These are phyloP conservation scores for Torulaspora franciscae DNA, from an alignment of 805 yeast species.

Conservation along the genomic window DNA sequence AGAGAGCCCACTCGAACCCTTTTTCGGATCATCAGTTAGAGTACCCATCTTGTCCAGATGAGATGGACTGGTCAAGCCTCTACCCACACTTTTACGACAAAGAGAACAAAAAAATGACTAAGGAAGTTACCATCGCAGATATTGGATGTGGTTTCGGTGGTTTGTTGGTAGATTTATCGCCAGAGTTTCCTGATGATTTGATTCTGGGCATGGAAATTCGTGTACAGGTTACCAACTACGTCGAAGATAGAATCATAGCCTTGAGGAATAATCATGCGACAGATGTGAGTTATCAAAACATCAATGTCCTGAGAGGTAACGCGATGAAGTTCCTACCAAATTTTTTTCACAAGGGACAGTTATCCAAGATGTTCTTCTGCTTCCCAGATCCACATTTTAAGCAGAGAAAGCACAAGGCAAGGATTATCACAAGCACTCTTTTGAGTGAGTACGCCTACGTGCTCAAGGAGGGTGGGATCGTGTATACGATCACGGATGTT, in stretches of 20 bases:
- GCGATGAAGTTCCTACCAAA: slow-evolving; percentile 97
- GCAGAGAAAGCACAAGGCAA: slow-evolving; percentile 93
- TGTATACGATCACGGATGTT: slow-evolving; percentile 95
- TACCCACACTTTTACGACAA: slow-evolving; percentile 59
- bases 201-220: slow-evolving; percentile 96
- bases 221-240: slow-evolving; percentile 95
- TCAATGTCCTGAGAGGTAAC: slow-evolving; percentile 86
- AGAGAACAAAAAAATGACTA: slow-evolving; percentile 39
- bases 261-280: slow-evolving; percentile 48
- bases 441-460: slow-evolving; percentile 90
- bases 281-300: slow-evolving; percentile 59
- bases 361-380: slow-evolving; percentile 91
- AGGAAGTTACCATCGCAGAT: slow-evolving; percentile 81
- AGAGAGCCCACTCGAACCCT: slow-evolving; percentile 96
- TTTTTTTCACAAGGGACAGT: slow-evolving; percentile 77
- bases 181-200: slow-evolving; percentile 65
- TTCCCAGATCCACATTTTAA: slow-evolving; percentile 99
- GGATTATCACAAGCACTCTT: slow-evolving; percentile 87
- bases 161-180: slow-evolving; percentile 70
- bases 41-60: slow-evolving; percentile 74
- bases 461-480: slow-evolving; percentile 75
- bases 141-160: slow-evolving; percentile 99
- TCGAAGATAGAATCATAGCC: slow-evolving; percentile 91
- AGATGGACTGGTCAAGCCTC: slow-evolving; percentile 80
- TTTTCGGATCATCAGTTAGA: slow-evolving; percentile 91